phyloP scores from a whole-genome alignment of 805 yeast genomes.

The Saccharomycopsis sp. region DNA sequence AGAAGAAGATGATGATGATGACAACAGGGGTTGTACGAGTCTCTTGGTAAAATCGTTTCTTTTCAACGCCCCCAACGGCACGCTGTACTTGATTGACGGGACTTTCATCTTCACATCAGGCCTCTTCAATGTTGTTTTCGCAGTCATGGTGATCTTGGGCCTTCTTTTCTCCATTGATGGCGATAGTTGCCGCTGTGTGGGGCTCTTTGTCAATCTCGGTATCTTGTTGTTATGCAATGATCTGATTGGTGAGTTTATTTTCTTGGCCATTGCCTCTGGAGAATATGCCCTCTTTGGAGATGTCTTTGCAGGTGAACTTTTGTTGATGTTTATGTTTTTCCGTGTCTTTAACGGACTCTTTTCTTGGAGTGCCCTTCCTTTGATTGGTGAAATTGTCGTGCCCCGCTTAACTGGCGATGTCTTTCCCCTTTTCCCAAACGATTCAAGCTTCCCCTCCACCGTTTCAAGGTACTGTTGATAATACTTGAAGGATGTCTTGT shows the following conservation, averaged over 20 bases:
- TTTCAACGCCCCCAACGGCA: neutral
- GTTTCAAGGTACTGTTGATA: constrained; percentile 6
- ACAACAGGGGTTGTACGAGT: too few relatives aligned
- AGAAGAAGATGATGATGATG: too few relatives aligned
- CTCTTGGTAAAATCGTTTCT: too few relatives aligned
- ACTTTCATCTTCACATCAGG: neutral
- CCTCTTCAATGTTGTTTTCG: neutral
- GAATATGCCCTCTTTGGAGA: constrained; percentile 1
- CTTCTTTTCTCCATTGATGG: constrained; percentile 3
- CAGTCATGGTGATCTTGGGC: neutral
- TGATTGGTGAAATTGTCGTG: neutral
- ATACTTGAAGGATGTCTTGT: constrained; percentile 25
- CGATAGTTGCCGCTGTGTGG: neutral
- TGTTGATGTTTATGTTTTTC: too few relatives aligned
- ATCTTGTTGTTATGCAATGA: too few relatives aligned
- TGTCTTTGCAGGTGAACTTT: constrained; percentile 6
- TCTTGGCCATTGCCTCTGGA: neutral
- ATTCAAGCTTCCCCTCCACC: neutral
- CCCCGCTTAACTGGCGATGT: constrained; percentile 5
- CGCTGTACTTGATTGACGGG: constrained; percentile 5
- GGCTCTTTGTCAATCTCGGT: too few relatives aligned
- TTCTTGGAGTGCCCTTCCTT: neutral
- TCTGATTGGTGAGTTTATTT: too few relatives aligned
- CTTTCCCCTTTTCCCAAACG: neutral
- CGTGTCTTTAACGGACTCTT: neutral